Percentiles rank a stretch among this genome's conserved stretches.
Conservation (phyloP, 805 yeast species). For the Schizosaccharomyces japonicus region DNA sequence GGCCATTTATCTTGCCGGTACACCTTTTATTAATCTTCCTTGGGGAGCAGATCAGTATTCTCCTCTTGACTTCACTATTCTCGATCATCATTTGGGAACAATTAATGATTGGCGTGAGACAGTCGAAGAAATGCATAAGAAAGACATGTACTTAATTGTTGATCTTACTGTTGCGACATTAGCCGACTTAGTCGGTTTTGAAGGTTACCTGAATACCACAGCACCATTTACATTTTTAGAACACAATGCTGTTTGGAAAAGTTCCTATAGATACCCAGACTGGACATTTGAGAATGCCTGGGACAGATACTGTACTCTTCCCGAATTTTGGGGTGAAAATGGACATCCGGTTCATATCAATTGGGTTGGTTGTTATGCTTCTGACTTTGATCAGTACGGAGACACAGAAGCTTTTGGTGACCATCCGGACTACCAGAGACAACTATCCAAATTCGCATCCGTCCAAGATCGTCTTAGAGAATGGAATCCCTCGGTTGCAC, state of each 20-base stretch:
- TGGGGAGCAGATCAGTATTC: constrained; percentile 5
- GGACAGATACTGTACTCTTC: background rate
- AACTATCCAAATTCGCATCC: constrained; percentile 4
- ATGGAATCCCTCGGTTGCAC: constrained; percentile 2
- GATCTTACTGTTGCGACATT: constrained; percentile 2
- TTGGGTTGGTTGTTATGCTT: constrained; percentile 2
- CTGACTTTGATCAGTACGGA: constrained; percentile 4
- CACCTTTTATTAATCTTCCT: constrained; percentile 4
- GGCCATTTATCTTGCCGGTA: constrained; percentile 4
- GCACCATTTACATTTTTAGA: constrained; percentile 1
- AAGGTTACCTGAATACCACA: background rate
- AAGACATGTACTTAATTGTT: background rate
- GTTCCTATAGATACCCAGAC: background rate
- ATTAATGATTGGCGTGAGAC: constrained; percentile 3
- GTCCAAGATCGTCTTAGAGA: constrained; percentile 5
- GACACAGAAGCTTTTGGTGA: constrained; percentile 4
- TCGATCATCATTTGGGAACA: constrained; percentile 5
- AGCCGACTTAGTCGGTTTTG: constrained; percentile 3
- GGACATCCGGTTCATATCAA: background rate
- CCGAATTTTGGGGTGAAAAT: constrained; percentile 4
- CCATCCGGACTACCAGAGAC: constrained; percentile 3
- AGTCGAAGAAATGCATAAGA: constrained; percentile 1
- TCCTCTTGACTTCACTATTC: constrained; percentile 4
- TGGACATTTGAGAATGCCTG: background rate
- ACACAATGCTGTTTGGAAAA: constrained; percentile 3